Base-by-base conservation (phyloP, 352 stramenopile species). In the Saprolegnia diclina region DNA sequence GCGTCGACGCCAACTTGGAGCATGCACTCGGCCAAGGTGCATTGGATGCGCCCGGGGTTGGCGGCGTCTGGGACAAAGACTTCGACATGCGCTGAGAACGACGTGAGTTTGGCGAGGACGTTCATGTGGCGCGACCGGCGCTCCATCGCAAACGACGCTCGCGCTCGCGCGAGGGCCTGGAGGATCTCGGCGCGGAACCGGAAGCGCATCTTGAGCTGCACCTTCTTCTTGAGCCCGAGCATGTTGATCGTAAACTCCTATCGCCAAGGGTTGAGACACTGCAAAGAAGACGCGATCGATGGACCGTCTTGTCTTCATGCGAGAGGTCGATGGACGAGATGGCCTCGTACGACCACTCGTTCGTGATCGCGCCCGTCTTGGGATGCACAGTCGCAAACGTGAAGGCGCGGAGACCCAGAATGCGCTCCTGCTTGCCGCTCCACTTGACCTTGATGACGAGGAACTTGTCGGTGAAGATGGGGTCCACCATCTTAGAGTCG, bases 191-290 rank as follows among this genome's bases (percentile, higher is more conserved):
- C 37, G n/a, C 57, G 57, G 29, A 54, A 55, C 1, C 40, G 35
- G 32, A 54, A 42, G 26, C 57, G 57, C 37, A 66, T n/a, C 22
- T 66, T 66, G 10, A 66, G 35, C 26, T 35, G n/a, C 44, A 48
- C 44, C 53, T 55, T 53, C 26, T 66, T 66, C 42, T 66, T 66
- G 37, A 66, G 53, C 0, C 57, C 57, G 50, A 55, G 35, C 57
- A 66, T 66, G 57, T 66, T 66, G 44, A 66, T 66, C 40, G 57
- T 66, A 37, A 66, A 66, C 22, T 66, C 57, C 57, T 66, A 63
- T n/a, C 32, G 13, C 14, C 11, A 26, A 26, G 18, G 24, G 35
- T 13, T 66, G 32, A 63, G 29, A 13, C 5, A 37, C 1, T 13
- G n/a, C 11, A 11, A 22, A 29, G 13, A 55, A n/a, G 24, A 38